Conservation (phyloP, 305 asterid genomes). For the Fraxinus sp. region DNA sequence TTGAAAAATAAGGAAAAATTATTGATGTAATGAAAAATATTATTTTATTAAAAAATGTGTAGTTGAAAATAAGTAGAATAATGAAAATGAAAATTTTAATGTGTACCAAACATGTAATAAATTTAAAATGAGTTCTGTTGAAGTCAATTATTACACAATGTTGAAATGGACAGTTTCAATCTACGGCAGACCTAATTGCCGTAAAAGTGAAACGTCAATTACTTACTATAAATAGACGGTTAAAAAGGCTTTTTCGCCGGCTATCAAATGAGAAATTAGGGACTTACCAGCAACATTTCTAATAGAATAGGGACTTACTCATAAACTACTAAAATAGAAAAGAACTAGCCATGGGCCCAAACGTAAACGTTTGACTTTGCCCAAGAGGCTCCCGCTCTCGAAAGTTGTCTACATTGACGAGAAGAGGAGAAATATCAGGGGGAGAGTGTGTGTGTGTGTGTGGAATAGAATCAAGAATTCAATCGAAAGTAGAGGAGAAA, state of each 20-base stretch:
- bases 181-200: background rate
- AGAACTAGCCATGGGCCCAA: background rate
- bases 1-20: no score
- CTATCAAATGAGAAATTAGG: background rate
- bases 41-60: no score
- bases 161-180: background rate
- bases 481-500: conserved; percentile 2
- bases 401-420: background rate
- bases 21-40: no score
- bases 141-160: background rate
- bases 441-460: background rate
- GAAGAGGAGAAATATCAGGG: background rate
- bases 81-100: no score
- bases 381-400: background rate
- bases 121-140: background rate
- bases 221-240: background rate
- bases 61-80: no score
- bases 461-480: conserved; percentile 5
- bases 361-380: background rate
- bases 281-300: background rate
- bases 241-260: background rate
- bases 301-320: background rate
- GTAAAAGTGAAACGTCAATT: background rate
- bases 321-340: background rate
- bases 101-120: no score